A percentile compares a stretch with the other conserved stretches of the same genome.
Evolutionary conservation across 164 flowering plant genomes (phyloP).

Genomic region (Berberis thunbergii): DNA sequence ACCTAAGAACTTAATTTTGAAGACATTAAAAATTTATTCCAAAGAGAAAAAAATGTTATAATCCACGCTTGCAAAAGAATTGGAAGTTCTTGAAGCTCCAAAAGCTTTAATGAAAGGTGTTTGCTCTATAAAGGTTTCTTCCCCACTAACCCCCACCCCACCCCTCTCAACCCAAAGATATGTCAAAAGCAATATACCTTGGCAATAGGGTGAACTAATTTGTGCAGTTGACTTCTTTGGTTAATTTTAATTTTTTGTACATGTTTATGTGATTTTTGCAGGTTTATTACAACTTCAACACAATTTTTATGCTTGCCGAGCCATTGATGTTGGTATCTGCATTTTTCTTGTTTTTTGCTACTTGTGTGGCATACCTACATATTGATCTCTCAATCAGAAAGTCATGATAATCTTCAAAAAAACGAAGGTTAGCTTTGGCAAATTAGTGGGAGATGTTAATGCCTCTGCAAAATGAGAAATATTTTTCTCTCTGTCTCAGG

Average conservation of each 20-base stretch:
- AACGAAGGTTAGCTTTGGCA: neutral
- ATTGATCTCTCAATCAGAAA: conserved; percentile 75
- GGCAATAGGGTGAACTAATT: too few species aligned
- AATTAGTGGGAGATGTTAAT: neutral
- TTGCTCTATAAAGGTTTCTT: too few species aligned
- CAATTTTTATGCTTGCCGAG: conserved; percentile 84
- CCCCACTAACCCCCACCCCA: too few species aligned
- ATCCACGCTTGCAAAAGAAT: too few species aligned
- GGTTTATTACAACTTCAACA: conserved; percentile 88
- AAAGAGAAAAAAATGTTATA: too few species aligned
- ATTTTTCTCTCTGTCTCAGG: too few species aligned
- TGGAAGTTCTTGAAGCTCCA: too few species aligned
- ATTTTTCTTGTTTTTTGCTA: conserved; percentile 64
- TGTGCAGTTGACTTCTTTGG: neutral
- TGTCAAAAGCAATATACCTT: too few species aligned
- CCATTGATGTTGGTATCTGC: conserved; percentile 72
- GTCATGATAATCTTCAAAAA: conserved; percentile 8
- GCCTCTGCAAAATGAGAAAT: too few species aligned
- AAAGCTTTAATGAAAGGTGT: too few species aligned
- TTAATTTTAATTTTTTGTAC: neutral
- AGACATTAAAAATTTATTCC: neutral
- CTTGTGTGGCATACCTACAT: conserved; percentile 69
- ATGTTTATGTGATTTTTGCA: conserved; percentile 22
- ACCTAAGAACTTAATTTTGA: neutral
- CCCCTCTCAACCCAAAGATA: too few species aligned